Conservation (phyloP, 768 basidiomycete genomes). For the Lyophyllum semitale region DNA sequence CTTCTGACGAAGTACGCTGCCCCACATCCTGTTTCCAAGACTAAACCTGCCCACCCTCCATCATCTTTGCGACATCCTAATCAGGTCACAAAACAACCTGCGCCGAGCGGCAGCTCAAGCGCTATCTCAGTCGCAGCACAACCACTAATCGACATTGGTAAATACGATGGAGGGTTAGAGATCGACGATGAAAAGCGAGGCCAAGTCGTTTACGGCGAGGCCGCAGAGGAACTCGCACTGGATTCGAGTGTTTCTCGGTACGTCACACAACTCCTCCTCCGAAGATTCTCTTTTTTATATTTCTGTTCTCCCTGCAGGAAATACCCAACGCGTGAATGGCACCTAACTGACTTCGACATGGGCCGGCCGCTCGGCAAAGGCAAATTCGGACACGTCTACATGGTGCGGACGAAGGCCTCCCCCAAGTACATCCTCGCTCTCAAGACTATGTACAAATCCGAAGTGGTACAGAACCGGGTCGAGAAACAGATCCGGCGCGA, state of each 20-base stretch:
- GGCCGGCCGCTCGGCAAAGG: constrained; percentile 98
- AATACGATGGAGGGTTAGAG: constrained; percentile 93
- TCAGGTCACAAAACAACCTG: constrained; percentile 18
- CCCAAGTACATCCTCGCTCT: constrained; percentile 94
- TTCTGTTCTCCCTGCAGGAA: constrained; percentile 38
- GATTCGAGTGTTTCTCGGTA: constrained; percentile 79
- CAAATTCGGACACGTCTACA: constrained; percentile 98
- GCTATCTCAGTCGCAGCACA: constrained; percentile 23
- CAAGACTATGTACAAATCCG: constrained; percentile 96
- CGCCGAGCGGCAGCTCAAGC: constrained; percentile 15
- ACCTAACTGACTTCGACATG: constrained; percentile 86
- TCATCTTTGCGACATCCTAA: constrained; percentile 45
- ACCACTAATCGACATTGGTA: constrained; percentile 71
- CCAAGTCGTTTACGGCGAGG: constrained; percentile 73
- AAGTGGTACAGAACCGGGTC: constrained; percentile 87
- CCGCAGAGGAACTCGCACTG: constrained; percentile 78
- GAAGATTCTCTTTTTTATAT: not conserved
- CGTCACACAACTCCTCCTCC: constrained; percentile 21
- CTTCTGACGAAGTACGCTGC: constrained; percentile 76
- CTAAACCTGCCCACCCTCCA: constrained; percentile 34
- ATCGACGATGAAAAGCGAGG: constrained; percentile 80
- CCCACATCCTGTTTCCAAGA: constrained; percentile 51
- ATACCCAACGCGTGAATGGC: constrained; percentile 83
- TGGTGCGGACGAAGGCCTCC: constrained; percentile 88
- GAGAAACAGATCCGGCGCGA: constrained; percentile 98